Evolutionary conservation across 2,329 filamentous ascomycete species (phyloP).

Genomic region (Diaporthe batatas): DNA sequence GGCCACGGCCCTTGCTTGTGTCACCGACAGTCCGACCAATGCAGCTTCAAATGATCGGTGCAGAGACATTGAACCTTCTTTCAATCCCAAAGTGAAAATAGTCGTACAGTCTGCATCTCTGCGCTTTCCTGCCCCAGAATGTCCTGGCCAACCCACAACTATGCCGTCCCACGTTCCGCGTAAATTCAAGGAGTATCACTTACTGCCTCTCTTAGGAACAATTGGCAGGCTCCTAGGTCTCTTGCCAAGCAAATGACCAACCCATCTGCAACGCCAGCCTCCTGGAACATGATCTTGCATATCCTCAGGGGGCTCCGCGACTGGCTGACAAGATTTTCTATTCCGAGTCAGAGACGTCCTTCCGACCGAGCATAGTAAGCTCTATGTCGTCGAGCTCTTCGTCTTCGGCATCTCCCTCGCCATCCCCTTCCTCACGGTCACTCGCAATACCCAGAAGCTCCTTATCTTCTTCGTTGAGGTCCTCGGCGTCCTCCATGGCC

Average conservation of each 20-base stretch:
- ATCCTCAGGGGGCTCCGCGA: too few species aligned
- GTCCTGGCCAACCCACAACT: not conserved
- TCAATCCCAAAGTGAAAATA: not conserved
- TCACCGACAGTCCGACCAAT: not conserved
- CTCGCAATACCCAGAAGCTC: conserved; percentile 62
- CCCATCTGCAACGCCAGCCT: not conserved
- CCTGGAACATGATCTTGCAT: not conserved
- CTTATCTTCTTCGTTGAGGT: conserved; percentile 68
- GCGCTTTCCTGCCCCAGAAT: not conserved
- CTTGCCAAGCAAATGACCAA: not conserved
- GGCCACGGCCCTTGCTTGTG: not conserved
- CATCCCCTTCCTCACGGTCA: conserved; percentile 56
- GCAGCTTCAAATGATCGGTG: not conserved
- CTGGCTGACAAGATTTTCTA: conserved; percentile 35
- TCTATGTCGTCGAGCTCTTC: conserved; percentile 59
- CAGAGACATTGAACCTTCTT: not conserved
- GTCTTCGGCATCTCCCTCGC: conserved; percentile 60
- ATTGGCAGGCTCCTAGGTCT: not conserved
- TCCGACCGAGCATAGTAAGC: conserved; percentile 53
- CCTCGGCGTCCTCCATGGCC: conserved; percentile 56
- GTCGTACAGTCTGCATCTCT: conserved; percentile 12
- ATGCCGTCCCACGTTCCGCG: not conserved
- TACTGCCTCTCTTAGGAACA: not conserved
- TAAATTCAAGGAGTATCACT: too few species aligned
- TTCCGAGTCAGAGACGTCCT: conserved; percentile 52